phyloP scores from a whole-genome alignment of 176 grass and related monocot species.

The Hyparrhenia diplandra region DNA sequence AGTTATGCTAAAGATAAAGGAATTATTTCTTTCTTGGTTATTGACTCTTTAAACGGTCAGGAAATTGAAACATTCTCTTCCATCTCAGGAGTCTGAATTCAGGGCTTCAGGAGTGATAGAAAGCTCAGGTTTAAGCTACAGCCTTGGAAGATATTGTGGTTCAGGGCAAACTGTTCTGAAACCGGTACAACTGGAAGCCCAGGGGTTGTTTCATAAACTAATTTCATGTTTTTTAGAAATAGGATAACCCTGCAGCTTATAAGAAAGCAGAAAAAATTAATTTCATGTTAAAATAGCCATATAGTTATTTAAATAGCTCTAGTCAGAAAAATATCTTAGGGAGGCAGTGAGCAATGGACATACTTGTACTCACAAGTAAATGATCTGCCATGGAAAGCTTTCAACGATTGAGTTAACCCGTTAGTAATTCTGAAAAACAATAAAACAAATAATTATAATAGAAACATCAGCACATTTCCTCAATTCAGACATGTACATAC shows the following conservation, averaged over 20 bases:
- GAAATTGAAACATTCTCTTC: background rate
- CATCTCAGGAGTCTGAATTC: background rate
- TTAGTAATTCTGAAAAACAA: slow-evolving; percentile 80
- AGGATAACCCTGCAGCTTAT: too few relatives aligned
- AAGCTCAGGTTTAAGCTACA: background rate
- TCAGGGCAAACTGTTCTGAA: background rate
- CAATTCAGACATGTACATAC: slow-evolving; percentile 30
- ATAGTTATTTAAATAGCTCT: background rate
- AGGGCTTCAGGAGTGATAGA: background rate
- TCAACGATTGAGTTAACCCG: slow-evolving; percentile 46
- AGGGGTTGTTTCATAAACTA: background rate
- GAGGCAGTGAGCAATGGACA: slow-evolving; percentile 33
- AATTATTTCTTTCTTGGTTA: background rate
- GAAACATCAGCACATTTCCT: background rate
- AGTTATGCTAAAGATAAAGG: background rate
- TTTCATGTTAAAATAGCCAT: background rate
- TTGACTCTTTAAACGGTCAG: background rate
- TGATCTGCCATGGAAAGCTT: slow-evolving; percentile 76
- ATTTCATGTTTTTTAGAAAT: background rate
- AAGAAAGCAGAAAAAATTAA: too few relatives aligned
- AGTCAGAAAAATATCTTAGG: slow-evolving; percentile 13
- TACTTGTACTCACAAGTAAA: slow-evolving; percentile 99
- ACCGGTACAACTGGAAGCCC: background rate
- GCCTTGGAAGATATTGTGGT: background rate
- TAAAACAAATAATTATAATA: background rate